Conservation (phyloP, 352 stramenopile species). For the Phytophthora citrophthora region DNA sequence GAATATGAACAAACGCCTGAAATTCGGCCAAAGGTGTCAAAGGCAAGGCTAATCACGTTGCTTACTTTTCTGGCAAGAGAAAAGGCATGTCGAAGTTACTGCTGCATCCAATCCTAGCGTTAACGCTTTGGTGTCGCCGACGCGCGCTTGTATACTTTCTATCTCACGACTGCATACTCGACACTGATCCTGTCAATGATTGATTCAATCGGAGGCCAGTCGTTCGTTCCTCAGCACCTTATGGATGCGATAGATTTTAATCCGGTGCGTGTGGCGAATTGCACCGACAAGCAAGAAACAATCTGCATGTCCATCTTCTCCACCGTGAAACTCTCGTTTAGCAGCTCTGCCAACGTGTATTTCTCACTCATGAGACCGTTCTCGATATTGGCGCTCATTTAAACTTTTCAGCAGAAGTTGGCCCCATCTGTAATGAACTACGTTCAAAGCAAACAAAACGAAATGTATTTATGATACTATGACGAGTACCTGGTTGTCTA, state of each 20-base stretch:
- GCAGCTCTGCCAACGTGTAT: too few relatives aligned
- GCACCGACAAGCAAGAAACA: neutral
- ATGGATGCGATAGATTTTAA: conserved; percentile 1
- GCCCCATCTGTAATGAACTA: too few relatives aligned
- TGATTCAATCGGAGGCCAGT: neutral
- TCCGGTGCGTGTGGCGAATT: neutral
- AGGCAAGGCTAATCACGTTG: neutral
- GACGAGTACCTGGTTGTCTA: conserved; percentile 2
- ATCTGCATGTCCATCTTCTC: too few relatives aligned
- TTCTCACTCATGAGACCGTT: too few relatives aligned
- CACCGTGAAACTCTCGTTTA: too few relatives aligned
- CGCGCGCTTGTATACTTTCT: conserved; percentile 1
- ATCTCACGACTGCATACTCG: conserved; percentile 1
- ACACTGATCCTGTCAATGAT: neutral
- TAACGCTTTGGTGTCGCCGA: conserved; percentile 6
- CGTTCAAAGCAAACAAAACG: neutral
- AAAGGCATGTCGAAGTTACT: too few relatives aligned
- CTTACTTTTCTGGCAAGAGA: conserved; percentile 39
- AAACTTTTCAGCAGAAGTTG: neutral
- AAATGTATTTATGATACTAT: conserved; percentile 13
- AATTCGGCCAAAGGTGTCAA: too few relatives aligned
- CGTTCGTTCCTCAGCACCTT: neutral
- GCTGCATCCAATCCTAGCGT: conserved; percentile 23
- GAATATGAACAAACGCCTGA: too few relatives aligned
- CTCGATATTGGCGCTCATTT: too few relatives aligned